A percentile compares a stretch with the other conserved stretches of the same genome.
phyloP scores from a whole-genome alignment of 2,329 filamentous ascomycete genomes.

The Cercospora nicotianae region DNA sequence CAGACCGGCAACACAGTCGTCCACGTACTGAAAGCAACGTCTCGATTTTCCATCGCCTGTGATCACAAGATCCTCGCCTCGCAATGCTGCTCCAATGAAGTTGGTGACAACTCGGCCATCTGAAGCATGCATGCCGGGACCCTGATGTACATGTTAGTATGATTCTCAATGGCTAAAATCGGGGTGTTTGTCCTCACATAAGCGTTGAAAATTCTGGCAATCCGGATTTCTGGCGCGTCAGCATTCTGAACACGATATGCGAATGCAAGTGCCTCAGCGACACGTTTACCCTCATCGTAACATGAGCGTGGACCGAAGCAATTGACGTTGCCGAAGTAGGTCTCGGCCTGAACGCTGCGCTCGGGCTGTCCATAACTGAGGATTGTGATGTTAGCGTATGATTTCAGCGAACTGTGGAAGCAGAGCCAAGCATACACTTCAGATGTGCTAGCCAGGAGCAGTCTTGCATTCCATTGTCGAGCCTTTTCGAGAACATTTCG shows the following conservation, averaged over 20 bases:
- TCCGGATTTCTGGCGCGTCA: background rate
- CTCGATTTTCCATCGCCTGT: background rate
- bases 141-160: background rate
- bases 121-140: background rate
- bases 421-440: background rate
- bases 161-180: background rate
- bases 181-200: background rate
- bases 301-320: slow-evolving; percentile 17
- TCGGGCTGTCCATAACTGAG: slow-evolving; percentile 4
- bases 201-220: background rate
- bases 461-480: background rate
- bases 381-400: background rate
- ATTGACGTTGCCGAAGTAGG: slow-evolving; percentile 18
- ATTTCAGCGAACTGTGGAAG: too few species aligned
- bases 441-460: slow-evolving; percentile 1
- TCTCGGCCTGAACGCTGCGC: slow-evolving; percentile 8
- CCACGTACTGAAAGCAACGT: background rate
- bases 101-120: background rate
- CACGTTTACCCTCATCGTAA: slow-evolving; percentile 21
- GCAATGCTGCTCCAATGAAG: background rate
- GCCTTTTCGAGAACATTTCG: background rate
- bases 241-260: slow-evolving; percentile 8
- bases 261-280: slow-evolving; percentile 17
- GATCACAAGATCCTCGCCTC: background rate
- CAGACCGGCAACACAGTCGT: background rate